phyloP scores from a whole-genome alignment of 768 basidiomycete species.

The Hericium rajendrae region DNA sequence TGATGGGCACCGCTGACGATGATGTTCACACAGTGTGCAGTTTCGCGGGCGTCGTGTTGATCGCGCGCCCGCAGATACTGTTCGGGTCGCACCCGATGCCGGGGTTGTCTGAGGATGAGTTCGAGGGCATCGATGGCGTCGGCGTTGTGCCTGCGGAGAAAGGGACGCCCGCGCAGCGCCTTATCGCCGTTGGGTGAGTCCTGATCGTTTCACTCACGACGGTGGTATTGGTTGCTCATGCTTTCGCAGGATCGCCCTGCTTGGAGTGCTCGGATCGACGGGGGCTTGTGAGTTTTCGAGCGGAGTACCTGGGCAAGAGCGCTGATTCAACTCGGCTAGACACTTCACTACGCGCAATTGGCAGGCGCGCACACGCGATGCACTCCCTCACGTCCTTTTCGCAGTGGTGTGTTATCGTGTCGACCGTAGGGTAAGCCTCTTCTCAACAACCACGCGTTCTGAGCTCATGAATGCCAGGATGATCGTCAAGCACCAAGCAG shows the following conservation, averaged over 20 bases:
- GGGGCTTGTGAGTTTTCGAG: slow-evolving; percentile 49
- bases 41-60: slow-evolving; percentile 68
- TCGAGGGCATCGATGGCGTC: background rate
- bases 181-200: slow-evolving; percentile 51
- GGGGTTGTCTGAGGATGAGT: background rate
- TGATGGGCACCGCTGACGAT: background rate
- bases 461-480: slow-evolving; percentile 26
- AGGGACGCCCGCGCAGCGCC: slow-evolving; percentile 28
- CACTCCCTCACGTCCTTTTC: slow-evolving; percentile 67
- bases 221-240: background rate
- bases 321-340: slow-evolving; percentile 23
- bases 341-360: slow-evolving; percentile 54
- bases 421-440: slow-evolving; percentile 20
- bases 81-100: slow-evolving; percentile 37
- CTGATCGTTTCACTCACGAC: background rate
- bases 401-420: slow-evolving; percentile 38
- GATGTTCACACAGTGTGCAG: slow-evolving; percentile 37
- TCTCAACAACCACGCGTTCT: background rate
- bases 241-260: slow-evolving; percentile 40
- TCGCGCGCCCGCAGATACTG: slow-evolving; percentile 67
- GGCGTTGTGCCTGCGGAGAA: slow-evolving; percentile 1
- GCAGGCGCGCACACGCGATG: slow-evolving; percentile 64
- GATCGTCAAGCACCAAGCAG: slow-evolving; percentile 26
- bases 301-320: background rate
- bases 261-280: slow-evolving; percentile 57